Evolutionary conservation across 129 eudicot species (phyloP), one percentile per base, ranked within the genome.

Genomic region (Lactuca sativa): DNA sequence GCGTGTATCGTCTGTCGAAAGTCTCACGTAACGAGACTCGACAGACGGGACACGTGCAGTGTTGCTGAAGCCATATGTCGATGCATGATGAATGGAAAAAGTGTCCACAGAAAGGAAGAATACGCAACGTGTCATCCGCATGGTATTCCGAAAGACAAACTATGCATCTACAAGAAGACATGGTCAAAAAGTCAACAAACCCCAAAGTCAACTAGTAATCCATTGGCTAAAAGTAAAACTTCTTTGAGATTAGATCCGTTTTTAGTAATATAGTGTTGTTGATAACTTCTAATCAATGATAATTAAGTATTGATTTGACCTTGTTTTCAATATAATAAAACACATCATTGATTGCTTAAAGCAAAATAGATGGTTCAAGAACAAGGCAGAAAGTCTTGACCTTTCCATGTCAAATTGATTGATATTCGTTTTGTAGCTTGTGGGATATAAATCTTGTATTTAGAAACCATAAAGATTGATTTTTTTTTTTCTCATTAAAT

Each of bases 31-130:
- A 81, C 0, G 96, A 91, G 47, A 88, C 73, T 49, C 97, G 84
- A 75, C 97, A 91, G 53, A 91, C 95, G 0, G 97, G 97, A 55
- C 97, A 91, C 15, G 97, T 91, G 58, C 82, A 88, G 73, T 91
- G 88, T 47, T 86, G 93, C 60, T 88, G 93, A 56, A 91, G 85
- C 97, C 97, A 91, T 61, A 86, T 86, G 74, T 86, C 97, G 61
- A 91, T 91, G 65, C 97, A 91, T 4, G 86, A 73, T 17, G 92
- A 81, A 60, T 91, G 97, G 70, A 91, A 91, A 18, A 77, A 84
- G 79, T 91, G 97, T 31, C 89, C 89, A 54, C 97, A 88, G 8
- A 77, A 67, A 9, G 96, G 97, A 4, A 91, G 82, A 9, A 88
- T 88, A 9, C 96, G 88, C 9, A 91, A 63, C 0, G 82, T 83